Evolutionary conservation across 106 monocot species (phyloP).

Genomic region (Apostasia ramifera): DNA sequence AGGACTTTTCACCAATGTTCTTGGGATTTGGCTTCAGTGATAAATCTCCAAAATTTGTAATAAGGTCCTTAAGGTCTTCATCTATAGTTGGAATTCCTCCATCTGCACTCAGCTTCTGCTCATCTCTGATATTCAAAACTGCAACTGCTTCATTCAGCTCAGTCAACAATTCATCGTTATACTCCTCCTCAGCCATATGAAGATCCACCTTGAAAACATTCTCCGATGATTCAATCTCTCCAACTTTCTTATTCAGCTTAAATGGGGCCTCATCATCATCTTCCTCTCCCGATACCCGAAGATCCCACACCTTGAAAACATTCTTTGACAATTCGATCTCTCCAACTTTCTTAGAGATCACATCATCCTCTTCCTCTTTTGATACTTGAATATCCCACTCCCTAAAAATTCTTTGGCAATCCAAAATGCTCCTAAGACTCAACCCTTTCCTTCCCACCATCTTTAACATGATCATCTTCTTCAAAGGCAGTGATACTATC

Average conservation of each 20-base stretch:
- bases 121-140: not conserved
- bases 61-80: constrained; percentile 1
- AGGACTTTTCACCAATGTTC: not conserved
- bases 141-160: constrained; percentile 5
- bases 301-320: constrained; percentile 15
- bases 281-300: not conserved
- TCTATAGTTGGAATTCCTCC: not conserved
- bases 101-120: not conserved
- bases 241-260: not conserved
- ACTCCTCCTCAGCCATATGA: not conserved
- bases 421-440: not conserved
- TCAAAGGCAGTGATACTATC: constrained; percentile 16
- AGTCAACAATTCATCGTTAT: not conserved
- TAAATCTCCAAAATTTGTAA: constrained; percentile 6
- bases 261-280: constrained; percentile 1
- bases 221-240: not conserved
- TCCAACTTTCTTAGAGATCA: not conserved
- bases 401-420: not conserved
- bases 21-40: not conserved
- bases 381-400: not conserved
- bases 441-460: not conserved
- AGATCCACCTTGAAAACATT: no score
- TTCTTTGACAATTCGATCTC: not conserved
- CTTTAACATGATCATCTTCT: not conserved
- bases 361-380: constrained; percentile 1